A percentile compares a stretch with the other conserved stretches of the same genome.
These are phyloP conservation scores for Tremellales sp. DNA, from an alignment of 1,284 basidiomycete genomes.

Conservation along the genomic window DNA sequence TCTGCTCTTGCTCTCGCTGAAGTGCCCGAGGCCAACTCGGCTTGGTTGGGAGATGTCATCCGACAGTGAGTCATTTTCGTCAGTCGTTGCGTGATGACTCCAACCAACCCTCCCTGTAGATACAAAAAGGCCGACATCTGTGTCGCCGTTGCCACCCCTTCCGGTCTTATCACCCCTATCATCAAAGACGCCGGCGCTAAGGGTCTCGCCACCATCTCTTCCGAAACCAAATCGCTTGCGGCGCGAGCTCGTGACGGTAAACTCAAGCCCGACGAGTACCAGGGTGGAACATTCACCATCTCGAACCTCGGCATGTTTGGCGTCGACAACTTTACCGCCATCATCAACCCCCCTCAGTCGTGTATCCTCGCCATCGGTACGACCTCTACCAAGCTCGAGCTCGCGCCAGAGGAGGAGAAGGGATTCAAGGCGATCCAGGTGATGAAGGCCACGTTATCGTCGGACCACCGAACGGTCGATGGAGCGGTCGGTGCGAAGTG, in stretches of 20 bases:
- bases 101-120: slow-evolving; percentile 52
- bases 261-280: slow-evolving; percentile 92
- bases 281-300: slow-evolving; percentile 98
- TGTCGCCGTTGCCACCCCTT: slow-evolving; percentile 93
- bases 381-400: slow-evolving; percentile 80
- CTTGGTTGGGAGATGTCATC: slow-evolving; percentile 95
- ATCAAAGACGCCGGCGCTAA: slow-evolving; percentile 88
- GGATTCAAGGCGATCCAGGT: slow-evolving; percentile 87
- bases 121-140: slow-evolving; percentile 97
- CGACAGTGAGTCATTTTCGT: slow-evolving; percentile 64
- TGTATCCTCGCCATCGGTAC: slow-evolving; percentile 95
- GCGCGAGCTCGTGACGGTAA: slow-evolving; percentile 96
- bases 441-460: slow-evolving; percentile 95
- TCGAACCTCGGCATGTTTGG: slow-evolving; percentile 99
- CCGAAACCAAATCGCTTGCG: slow-evolving; percentile 87
- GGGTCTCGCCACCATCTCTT: slow-evolving; percentile 86
- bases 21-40: slow-evolving; percentile 96
- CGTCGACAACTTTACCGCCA: slow-evolving; percentile 92
- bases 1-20: slow-evolving; percentile 84
- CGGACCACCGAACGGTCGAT: slow-evolving; percentile 93
- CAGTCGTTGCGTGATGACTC: too few species aligned
- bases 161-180: slow-evolving; percentile 96
- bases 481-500: slow-evolving; percentile 87
- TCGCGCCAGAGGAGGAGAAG: slow-evolving; percentile 79
- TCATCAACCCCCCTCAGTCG: slow-evolving; percentile 98